Conservation (phyloP, 345 rosid genomes). For the Corchorus capsularis region DNA sequence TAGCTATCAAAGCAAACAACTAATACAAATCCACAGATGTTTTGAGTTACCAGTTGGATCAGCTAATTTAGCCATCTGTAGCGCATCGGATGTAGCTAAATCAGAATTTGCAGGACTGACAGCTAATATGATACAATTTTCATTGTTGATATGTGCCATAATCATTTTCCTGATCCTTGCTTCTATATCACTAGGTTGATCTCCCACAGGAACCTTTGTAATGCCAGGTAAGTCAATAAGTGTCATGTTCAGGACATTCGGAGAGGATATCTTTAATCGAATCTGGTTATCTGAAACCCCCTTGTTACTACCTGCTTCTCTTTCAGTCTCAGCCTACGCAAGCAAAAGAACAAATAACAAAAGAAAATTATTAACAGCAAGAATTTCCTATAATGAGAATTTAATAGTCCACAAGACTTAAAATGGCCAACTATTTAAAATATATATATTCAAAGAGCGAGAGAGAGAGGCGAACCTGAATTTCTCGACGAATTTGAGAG, state of each 20-base stretch:
- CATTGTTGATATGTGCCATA: conserved; percentile 42
- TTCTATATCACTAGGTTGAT: conserved; percentile 69
- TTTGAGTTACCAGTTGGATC: conserved; percentile 55
- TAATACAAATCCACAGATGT: not conserved
- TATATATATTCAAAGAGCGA: not conserved
- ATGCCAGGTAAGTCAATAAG: conserved; percentile 76
- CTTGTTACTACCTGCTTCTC: conserved; percentile 58
- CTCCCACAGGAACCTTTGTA: conserved; percentile 77
- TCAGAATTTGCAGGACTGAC: conserved; percentile 73
- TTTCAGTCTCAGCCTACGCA: conserved; percentile 67
- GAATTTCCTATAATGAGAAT: not conserved
- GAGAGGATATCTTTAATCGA: conserved; percentile 55
- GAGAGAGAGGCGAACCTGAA: conserved; percentile 29
- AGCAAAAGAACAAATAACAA: not conserved
- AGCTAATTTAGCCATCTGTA: conserved; percentile 61
- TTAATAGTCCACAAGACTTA: not conserved
- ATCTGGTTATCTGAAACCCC: conserved; percentile 65
- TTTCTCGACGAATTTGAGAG: conserved; percentile 37
- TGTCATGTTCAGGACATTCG: conserved; percentile 63
- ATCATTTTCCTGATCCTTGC: conserved; percentile 58
- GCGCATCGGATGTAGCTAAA: conserved; percentile 77
- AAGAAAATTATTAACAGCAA: not conserved
- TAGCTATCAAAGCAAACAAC: conserved; percentile 16
- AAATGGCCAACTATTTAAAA: not conserved
- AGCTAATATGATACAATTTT: conserved; percentile 68